Evolutionary conservation across 2,329 filamentous ascomycete species (phyloP).

Genomic region (Fusarium globosum): DNA sequence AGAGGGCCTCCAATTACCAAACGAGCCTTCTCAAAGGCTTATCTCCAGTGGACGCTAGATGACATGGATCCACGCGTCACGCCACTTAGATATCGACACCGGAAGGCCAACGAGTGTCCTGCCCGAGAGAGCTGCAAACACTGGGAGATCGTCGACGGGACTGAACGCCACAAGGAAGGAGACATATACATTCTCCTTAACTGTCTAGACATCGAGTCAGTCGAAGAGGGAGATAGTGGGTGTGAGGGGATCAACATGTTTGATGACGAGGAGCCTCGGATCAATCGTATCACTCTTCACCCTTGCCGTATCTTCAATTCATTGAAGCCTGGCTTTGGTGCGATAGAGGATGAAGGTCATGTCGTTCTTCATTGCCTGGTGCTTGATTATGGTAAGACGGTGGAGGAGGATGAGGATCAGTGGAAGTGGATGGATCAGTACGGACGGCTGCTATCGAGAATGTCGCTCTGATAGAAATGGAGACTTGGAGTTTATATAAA

Average conservation of each 20-base stretch:
- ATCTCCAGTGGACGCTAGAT: background rate
- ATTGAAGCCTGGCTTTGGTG: background rate
- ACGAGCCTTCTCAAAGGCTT: background rate
- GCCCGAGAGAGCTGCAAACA: background rate
- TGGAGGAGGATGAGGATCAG: background rate
- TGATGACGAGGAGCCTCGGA: background rate
- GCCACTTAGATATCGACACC: background rate
- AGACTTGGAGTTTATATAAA: fast-evolving
- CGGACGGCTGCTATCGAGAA: background rate
- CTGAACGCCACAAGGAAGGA: background rate
- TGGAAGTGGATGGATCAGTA: background rate
- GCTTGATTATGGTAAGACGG: background rate
- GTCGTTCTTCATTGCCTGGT: background rate
- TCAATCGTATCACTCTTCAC: background rate
- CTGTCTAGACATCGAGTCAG: background rate
- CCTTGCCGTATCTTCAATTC: background rate
- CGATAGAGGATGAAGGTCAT: fast-evolving
- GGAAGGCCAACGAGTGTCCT: fast-evolving
- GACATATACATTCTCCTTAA: fast-evolving
- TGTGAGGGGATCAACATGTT: background rate
- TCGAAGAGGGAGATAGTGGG: fast-evolving
- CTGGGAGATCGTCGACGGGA: background rate
- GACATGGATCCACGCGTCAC: background rate
- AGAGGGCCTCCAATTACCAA: background rate
- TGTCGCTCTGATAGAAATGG: fast-evolving